Evolutionary conservation across 2,329 filamentous ascomycete species (phyloP), one percentile per base, ranked within the genome.

Genomic region (Dactylellina leptospora): DNA sequence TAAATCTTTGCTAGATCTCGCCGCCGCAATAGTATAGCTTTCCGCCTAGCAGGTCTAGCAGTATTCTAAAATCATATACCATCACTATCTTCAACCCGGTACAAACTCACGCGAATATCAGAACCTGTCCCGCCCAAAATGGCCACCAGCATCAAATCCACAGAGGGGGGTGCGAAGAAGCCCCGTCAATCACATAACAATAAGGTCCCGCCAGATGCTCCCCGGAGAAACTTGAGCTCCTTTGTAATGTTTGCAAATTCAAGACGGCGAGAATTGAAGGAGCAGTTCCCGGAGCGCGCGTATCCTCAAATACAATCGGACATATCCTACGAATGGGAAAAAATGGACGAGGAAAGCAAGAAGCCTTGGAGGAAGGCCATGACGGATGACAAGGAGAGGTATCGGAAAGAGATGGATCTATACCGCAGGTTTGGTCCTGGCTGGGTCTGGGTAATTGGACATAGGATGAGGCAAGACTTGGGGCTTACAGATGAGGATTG

Each of bases 201-300:
- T 33, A 73, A 73, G 25, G 69, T 73, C 10, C 61, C 69, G n/a
- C 69, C 69, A 16, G 55, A 66, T 55, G 69, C 69, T 42, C 69
- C 69, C 61, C 56, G 56, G 61, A 61, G 69, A 56, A 73, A 73
- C 13, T 55, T 73, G 1, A 73, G 69, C 20, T 73, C 69, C 6
- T 73, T 73, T n/a, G 69, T 73, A 13, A 68, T 73, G 30, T 73
- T 73, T 40, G 61, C 61, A n/a, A 73, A 73, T 51, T 42, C 42
- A 6, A 45, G 61, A 33, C 20, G 61, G 18, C 61, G 58, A 23
- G 69, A 73, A 40, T 22, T 68, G 4, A 66, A 73, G 27, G 69
- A 42, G 11, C 40, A 40, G 10, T 54, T 61, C 18, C 61, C 69
- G 9, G 48, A 59, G 9, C 54, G 62, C 6, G 45, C 56, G 5